Evolutionary conservation across 1,284 basidiomycete genomes (phyloP).

Genomic region (Calocybe gambosa): DNA sequence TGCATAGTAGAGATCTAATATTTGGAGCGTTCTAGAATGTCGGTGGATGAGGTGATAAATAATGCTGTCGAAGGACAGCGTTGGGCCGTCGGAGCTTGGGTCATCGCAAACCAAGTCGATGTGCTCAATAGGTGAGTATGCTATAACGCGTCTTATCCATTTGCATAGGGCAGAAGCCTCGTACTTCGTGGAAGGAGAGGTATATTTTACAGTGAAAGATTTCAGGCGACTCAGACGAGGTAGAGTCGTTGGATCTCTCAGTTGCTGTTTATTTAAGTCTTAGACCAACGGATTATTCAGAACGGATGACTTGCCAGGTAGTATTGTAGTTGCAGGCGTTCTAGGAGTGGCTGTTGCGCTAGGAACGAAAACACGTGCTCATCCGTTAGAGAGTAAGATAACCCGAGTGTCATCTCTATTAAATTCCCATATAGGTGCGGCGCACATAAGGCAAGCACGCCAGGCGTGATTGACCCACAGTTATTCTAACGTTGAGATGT

Average conservation of each 20-base stretch:
- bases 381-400: slow-evolving; percentile 50
- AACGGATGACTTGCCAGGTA: slow-evolving; percentile 35
- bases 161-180: slow-evolving; percentile 33
- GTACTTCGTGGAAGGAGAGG: slow-evolving; percentile 17
- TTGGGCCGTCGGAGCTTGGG: slow-evolving; percentile 14
- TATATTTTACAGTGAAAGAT: slow-evolving; percentile 34
- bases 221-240: slow-evolving; percentile 29
- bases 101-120: slow-evolving; percentile 29
- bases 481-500: slow-evolving; percentile 31
- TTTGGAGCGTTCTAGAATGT: slow-evolving; percentile 30
- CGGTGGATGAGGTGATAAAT: slow-evolving; percentile 33
- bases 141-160: slow-evolving; percentile 38
- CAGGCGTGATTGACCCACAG: slow-evolving; percentile 54
- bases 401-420: slow-evolving; percentile 35
- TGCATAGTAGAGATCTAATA: slow-evolving; percentile 29
- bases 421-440: slow-evolving; percentile 29
- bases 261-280: slow-evolving; percentile 32
- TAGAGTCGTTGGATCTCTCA: slow-evolving; percentile 26
- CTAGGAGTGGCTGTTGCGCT: slow-evolving; percentile 29
- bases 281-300: neutral
- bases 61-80: slow-evolving; percentile 33
- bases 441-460: slow-evolving; percentile 38
- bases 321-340: slow-evolving; percentile 36
- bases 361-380: slow-evolving; percentile 44
- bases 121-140: slow-evolving; percentile 31